phyloP scores from a whole-genome alignment of 2,329 filamentous ascomycete species.

The Lasiodiplodia citricola region DNA sequence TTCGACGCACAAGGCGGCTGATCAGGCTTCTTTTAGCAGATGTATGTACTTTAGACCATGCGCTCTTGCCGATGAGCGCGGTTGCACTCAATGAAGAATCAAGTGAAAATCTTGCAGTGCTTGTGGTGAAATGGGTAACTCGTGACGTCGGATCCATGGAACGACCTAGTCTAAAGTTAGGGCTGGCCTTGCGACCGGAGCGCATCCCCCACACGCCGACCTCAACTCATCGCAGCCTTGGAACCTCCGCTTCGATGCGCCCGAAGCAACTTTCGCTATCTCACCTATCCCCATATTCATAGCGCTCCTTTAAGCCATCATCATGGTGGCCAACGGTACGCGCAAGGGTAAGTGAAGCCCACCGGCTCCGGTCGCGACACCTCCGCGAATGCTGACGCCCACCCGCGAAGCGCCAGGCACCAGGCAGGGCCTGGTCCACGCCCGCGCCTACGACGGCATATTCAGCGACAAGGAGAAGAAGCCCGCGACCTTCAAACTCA shows the following conservation, averaged over 20 bases:
- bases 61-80: neutral
- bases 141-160: slow-evolving; percentile 7
- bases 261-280: slow-evolving; percentile 15
- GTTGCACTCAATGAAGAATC: slow-evolving; percentile 7
- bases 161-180: slow-evolving; percentile 5
- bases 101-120: too few relatives aligned
- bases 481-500: slow-evolving; percentile 54
- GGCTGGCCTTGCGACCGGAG: slow-evolving; percentile 16
- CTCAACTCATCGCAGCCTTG: slow-evolving; percentile 7
- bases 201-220: slow-evolving; percentile 20
- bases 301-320: slow-evolving; percentile 3
- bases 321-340: slow-evolving; percentile 44
- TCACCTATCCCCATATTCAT: slow-evolving; percentile 16
- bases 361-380: slow-evolving; percentile 20
- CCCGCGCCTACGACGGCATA: slow-evolving; percentile 37
- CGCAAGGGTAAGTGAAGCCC: slow-evolving; percentile 39
- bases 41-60: slow-evolving; percentile 10
- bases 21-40: neutral
- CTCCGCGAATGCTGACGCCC: neutral
- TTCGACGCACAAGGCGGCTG: neutral
- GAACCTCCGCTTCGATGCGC: slow-evolving; percentile 18
- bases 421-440: slow-evolving; percentile 37
- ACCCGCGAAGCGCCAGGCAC: slow-evolving; percentile 28
- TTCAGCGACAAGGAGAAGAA: slow-evolving; percentile 49
- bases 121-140: too few relatives aligned